Conservation (phyloP, 2,329 filamentous ascomycete genomes). For the Alternaria triticimaculans region DNA sequence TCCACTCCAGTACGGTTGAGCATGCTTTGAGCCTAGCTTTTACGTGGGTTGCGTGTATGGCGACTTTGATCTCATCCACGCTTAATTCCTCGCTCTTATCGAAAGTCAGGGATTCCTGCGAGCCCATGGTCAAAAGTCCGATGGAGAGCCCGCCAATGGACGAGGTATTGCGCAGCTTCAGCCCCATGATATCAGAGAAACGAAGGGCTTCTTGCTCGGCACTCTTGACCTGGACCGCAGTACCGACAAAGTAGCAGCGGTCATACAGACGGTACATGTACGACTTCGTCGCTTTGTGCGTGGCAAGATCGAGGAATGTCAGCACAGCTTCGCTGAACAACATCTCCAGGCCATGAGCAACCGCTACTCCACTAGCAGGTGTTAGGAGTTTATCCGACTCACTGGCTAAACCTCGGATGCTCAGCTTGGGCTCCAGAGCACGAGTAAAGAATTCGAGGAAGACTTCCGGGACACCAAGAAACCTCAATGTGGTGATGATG, state of each 20-base stretch:
- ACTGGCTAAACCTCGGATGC: conserved; percentile 29
- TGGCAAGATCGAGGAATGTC: conserved; percentile 36
- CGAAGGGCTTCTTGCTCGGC: conserved; percentile 7
- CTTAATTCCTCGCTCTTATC: neutral
- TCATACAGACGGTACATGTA: conserved; percentile 34
- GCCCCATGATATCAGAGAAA: conserved; percentile 28
- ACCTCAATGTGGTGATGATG: conserved; percentile 62
- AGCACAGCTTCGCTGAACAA: conserved; percentile 38
- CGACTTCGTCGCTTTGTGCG: conserved; percentile 22
- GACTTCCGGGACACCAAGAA: conserved; percentile 63
- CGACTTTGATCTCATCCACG: conserved; percentile 24
- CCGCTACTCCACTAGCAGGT: conserved; percentile 29
- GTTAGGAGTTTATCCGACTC: conserved; percentile 24
- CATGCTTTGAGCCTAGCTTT: conserved; percentile 30
- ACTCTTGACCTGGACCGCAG: conserved; percentile 12
- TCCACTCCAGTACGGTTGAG: conserved; percentile 33
- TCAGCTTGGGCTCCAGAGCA: conserved; percentile 49
- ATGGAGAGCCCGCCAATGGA: conserved; percentile 12
- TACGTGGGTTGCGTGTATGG: conserved; percentile 21
- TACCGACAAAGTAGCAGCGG: conserved; percentile 34
- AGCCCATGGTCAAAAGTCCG: conserved; percentile 19
- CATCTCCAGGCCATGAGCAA: conserved; percentile 28
- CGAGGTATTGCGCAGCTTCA: conserved; percentile 10
- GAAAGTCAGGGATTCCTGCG: neutral
- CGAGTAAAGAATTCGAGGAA: conserved; percentile 67